Evolutionary conservation across 2,329 filamentous ascomycete genomes (phyloP).

Genomic region (Aspergillus hiratsukae): DNA sequence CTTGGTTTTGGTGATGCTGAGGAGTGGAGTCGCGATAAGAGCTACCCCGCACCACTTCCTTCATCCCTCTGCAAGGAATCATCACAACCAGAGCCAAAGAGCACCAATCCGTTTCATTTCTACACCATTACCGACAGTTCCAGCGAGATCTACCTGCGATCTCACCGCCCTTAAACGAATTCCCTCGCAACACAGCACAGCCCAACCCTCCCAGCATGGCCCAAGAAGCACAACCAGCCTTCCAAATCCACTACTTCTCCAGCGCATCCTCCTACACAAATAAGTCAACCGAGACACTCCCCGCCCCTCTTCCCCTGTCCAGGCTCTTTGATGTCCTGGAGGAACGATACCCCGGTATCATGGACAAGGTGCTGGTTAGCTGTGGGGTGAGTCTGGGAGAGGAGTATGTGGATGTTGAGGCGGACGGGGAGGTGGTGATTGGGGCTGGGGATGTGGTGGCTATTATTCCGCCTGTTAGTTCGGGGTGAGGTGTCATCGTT

Average conservation of each 20-base stretch:
- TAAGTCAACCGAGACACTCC: slow-evolving; percentile 37
- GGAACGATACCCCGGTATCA: slow-evolving; percentile 38
- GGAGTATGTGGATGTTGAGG: slow-evolving; percentile 41
- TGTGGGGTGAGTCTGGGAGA: slow-evolving; percentile 41
- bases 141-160: neutral
- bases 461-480: slow-evolving; percentile 47
- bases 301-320: slow-evolving; percentile 38
- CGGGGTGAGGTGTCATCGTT: slow-evolving; percentile 28
- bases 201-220: neutral
- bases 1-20: neutral
- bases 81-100: neutral
- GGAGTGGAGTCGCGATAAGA: neutral
- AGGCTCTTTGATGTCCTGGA: slow-evolving; percentile 38
- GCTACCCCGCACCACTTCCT: neutral
- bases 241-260: slow-evolving; percentile 46
- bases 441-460: slow-evolving; percentile 40
- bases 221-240: slow-evolving; percentile 18
- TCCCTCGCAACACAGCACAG: neutral
- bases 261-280: slow-evolving; percentile 39
- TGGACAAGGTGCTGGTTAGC: slow-evolving; percentile 33
- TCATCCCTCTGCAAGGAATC: neutral
- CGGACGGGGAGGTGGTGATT: slow-evolving; percentile 26
- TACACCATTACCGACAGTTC: too few relatives aligned
- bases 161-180: neutral
- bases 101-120: neutral